Percentiles rank a stretch among this genome's conserved stretches.
These are phyloP conservation scores for Solanum paucissectum DNA, from an alignment of 257 asterid species.

Conservation along the genomic window DNA sequence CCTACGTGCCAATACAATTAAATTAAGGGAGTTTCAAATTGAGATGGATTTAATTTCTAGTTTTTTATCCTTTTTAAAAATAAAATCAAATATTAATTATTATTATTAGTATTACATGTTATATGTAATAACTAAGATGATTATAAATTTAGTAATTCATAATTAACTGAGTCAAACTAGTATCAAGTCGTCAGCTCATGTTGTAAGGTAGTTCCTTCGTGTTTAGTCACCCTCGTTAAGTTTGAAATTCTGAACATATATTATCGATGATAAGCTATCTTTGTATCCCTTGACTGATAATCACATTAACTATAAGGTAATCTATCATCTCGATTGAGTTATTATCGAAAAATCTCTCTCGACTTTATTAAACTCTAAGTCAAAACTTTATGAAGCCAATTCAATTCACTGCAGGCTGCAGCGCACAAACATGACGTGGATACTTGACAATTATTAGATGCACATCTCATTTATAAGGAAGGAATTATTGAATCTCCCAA, in stretches of 20 bases:
- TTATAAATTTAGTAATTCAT: not conserved
- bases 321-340: too few relatives aligned
- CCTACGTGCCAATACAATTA: not conserved
- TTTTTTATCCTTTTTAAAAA: not conserved
- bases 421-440: not conserved
- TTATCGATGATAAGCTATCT: too few relatives aligned
- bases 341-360: not conserved
- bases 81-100: too few relatives aligned
- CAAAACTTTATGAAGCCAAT: not conserved
- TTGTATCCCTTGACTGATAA: too few relatives aligned
- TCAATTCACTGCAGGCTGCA: not conserved
- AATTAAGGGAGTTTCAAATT: not conserved
- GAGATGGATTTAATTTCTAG: not conserved
- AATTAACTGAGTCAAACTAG: not conserved
- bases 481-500: not conserved
- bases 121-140: not conserved
- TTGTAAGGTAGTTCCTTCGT: too few relatives aligned
- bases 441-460: constrained; percentile 1
- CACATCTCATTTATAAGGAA: not conserved
- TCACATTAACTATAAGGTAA: too few relatives aligned
- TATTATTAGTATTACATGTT: not conserved
- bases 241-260: too few relatives aligned
- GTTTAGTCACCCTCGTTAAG: too few relatives aligned
- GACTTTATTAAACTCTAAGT: too few relatives aligned
- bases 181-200: too few relatives aligned